Evolutionary conservation across 352 stramenopile genomes (phyloP), one percentile per base, ranked within the genome.

Genomic region (Globisporangium polare): DNA sequence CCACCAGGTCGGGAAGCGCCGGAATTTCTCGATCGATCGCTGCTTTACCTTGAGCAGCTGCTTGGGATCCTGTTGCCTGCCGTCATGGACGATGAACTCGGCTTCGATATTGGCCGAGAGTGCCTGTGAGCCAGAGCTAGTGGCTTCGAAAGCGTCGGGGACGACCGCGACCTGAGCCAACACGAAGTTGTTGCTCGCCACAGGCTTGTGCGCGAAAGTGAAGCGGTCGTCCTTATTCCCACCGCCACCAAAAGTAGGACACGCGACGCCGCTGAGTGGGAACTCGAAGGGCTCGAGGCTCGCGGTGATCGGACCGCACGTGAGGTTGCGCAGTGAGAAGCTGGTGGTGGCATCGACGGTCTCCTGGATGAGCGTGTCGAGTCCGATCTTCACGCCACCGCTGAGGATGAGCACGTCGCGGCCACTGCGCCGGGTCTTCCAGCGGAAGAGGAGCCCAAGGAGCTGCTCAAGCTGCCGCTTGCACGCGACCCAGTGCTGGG

Each of bases 391-490:
- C 68, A 90, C 80, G 2, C 77, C 78, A 29, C 84, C 84, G 43
- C 80, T 91, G n/a, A 93, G 68, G 12, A 93, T 54, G 12, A 90
- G 60, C 7, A 89, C 68, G 45, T 93, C 84, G 17, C 84, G 81
- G 1, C 84, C 84, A 29, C 71, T 74, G 20, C 72, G 72, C 58
- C 91, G 91, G 9, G 78, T 65, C 39, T 93, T 93, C 84, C 84
- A 93, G 10, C 78, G 75, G 47, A 93, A 93, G 15, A 93, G 55
- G 3, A 93, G 53, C 26, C 78, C 64, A 10, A 93, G 49, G 2
- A 93, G 67, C 63, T 90, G 80, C 63, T 91, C 81, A 1, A 93
- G 62, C 49, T 91, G 82, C 0, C 75, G 68, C 5, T 77, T 80
- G 41, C 84, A 93, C 10, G 67, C 77, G 7, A 90, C 65, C 82